Conservation (phyloP, 495 filamentous ascomycete species). For the Neurospora intermedia region DNA sequence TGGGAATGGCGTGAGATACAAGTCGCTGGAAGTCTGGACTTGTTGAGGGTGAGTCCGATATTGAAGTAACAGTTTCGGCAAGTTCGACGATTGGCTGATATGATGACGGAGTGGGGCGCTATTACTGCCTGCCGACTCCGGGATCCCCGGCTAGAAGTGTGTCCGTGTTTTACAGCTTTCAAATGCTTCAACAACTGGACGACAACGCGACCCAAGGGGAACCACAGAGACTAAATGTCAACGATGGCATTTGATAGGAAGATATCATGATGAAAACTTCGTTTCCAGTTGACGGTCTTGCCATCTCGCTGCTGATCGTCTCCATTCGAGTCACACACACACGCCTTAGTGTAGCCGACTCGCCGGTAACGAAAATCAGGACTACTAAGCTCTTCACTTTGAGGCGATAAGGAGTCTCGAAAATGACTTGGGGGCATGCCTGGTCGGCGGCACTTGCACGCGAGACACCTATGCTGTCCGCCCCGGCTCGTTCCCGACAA, state of each 20-base stretch:
- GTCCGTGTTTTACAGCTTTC: too few species aligned
- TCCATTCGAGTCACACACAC: background rate
- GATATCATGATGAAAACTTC: background rate
- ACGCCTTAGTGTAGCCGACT: background rate
- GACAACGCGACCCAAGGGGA: background rate
- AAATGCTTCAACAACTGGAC: background rate
- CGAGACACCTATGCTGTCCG: background rate
- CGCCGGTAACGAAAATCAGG: background rate
- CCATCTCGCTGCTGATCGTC: background rate
- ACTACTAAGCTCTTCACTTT: background rate
- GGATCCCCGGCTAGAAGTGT: background rate
- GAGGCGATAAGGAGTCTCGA: background rate
- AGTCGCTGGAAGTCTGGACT: background rate
- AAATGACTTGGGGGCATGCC: background rate
- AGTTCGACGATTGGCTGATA: background rate
- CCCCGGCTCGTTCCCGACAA: too few species aligned
- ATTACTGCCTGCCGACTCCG: background rate
- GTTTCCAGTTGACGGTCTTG: background rate
- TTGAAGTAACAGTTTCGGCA: background rate
- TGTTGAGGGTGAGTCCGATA: background rate
- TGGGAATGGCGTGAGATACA: background rate
- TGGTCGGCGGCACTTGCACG: background rate
- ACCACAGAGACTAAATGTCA: background rate
- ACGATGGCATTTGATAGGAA: background rate
- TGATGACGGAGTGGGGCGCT: background rate